These are phyloP conservation scores for Erythrophleum fordii DNA, from an alignment of 306 rosid species.

Conservation along the genomic window DNA sequence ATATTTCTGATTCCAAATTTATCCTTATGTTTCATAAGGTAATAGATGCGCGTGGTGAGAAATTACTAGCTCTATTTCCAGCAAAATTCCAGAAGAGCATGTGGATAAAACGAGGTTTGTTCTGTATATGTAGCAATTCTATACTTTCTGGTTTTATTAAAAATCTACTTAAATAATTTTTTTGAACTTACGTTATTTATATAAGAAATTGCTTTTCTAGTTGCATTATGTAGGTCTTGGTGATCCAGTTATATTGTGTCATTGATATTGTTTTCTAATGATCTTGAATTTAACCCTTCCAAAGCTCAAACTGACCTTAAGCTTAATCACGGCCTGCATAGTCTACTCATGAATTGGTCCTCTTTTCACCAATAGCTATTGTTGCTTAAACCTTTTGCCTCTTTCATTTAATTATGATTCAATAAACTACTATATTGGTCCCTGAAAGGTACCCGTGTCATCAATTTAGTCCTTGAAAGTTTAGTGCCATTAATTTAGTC, in stretches of 20 bases:
- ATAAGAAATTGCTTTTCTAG: neutral
- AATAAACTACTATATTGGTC: neutral
- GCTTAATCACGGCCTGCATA: constrained; percentile 11
- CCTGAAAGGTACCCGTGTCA: neutral
- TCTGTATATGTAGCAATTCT: constrained; percentile 12
- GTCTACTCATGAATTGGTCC: neutral
- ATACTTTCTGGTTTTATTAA: neutral
- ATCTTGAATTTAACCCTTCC: neutral
- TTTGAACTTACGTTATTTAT: neutral
- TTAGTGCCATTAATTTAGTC: neutral
- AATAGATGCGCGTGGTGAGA: constrained; percentile 76
- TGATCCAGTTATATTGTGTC: constrained; percentile 1
- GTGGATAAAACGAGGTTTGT: constrained; percentile 93
- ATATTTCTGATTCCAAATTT: constrained; percentile 18
- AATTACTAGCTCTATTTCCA: constrained; percentile 79
- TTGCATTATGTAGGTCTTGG: neutral
- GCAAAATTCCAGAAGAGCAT: constrained; percentile 91
- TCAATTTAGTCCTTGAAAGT: neutral
- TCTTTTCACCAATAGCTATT: constrained; percentile 1
- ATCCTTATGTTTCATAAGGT: constrained; percentile 53
- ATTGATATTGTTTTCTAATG: constrained; percentile 1
- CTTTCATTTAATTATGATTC: neutral
- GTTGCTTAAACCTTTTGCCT: neutral
- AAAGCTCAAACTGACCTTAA: neutral
- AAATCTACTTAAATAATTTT: neutral